Base-by-base conservation (phyloP, 257 asterid genomes). In the Echites panduratus region DNA sequence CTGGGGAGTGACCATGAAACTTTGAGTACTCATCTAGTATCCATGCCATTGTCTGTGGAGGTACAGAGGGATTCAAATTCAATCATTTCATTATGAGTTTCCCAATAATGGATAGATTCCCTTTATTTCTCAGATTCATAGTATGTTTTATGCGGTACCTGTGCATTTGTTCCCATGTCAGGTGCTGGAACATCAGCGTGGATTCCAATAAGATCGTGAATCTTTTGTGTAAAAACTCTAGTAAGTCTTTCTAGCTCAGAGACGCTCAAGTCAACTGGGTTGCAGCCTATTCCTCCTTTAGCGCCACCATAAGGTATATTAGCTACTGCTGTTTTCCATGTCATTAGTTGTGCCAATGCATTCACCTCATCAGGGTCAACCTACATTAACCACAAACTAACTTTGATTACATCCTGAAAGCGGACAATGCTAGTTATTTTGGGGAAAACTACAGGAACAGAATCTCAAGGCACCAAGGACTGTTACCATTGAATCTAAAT, bases 301-400 rank as follows among this genome's bases (percentile, higher is more conserved):
- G 97, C 98, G 20, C 98, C 98, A 16, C 98, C 98, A 52, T 94
- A 94, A 12, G 98, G 98, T 50, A 94, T 86, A 84, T 94, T 88
- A 8, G 96, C 97, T 5, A 94, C 97, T 0, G 96, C 97, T n/a
- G 97, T 89, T 82, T 94, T 94, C 98, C 98, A 94, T 38, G 98
- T 94, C 98, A 94, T 94, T 29, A 94, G 72, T 70, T 94, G 98
- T 4, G 97, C 98, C 73, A 91, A 78, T 0, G 98, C 98, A 70
- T 94, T 94, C 75, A 94, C 98, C 80, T 94, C 98, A 65, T 94
- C 98, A 0, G 93, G 96, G 35, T 94, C 98, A 47, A 93, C 98
- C 97, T 91, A 74, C 76, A 80, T 24, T 12, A 74, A 12, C 13
- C 50, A 73, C 22, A 43, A 44, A 47, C 69, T 22, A n/a, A 17